Evolutionary conservation across 129 eudicot species (phyloP).

Genomic region (Tagetes patula): DNA sequence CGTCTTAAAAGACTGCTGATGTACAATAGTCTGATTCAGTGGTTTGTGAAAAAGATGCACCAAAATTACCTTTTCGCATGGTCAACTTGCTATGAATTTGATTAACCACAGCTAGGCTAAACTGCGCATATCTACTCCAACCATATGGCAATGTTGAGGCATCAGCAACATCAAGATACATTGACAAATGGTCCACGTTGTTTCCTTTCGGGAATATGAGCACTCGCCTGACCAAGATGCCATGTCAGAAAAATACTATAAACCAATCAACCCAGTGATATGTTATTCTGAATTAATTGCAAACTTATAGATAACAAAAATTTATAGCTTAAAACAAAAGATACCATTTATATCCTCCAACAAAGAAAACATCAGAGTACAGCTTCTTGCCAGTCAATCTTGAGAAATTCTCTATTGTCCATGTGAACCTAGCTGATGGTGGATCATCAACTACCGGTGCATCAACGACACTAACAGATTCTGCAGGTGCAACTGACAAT

Average conservation of each 20-base stretch:
- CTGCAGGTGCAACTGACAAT: constrained; percentile 59
- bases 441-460: constrained; percentile 68
- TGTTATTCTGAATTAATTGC: background rate
- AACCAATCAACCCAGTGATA: constrained; percentile 1
- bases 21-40: constrained; percentile 1
- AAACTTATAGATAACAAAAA: background rate
- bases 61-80: constrained; percentile 66
- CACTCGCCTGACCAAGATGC: constrained; percentile 57
- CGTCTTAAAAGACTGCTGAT: background rate
- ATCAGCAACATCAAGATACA: constrained; percentile 95
- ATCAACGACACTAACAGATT: constrained; percentile 49
- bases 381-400: constrained; percentile 58
- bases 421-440: constrained; percentile 72
- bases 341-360: constrained; percentile 96
- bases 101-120: constrained; percentile 75
- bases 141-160: constrained; percentile 74
- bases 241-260: constrained; percentile 17
- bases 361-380: constrained; percentile 66
- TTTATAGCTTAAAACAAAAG: background rate
- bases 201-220: constrained; percentile 92
- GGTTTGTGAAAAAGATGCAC: background rate
- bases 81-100: constrained; percentile 63
- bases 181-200: constrained; percentile 78
- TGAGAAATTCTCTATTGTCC: constrained; percentile 80
- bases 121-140: constrained; percentile 90